phyloP scores from a whole-genome alignment of 306 rosid species.

The Sindora glabra region DNA sequence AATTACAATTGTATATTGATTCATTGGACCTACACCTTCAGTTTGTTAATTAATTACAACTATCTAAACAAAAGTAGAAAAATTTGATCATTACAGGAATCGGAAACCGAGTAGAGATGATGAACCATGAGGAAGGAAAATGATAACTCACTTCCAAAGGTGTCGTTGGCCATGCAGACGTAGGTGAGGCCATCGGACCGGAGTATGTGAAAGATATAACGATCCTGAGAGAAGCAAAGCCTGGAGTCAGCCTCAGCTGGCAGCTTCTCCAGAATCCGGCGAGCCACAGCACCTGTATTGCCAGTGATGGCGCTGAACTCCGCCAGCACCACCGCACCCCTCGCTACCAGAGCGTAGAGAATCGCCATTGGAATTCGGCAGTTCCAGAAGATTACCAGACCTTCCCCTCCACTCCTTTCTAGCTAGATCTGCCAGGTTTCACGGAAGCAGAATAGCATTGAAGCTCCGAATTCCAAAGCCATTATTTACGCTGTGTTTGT shows the following conservation, averaged over 20 bases:
- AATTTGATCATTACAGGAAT: neutral
- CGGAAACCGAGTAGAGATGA: neutral
- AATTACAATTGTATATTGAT: too few relatives aligned
- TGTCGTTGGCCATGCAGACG: constrained; percentile 94
- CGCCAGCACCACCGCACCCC: constrained; percentile 82
- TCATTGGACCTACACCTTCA: too few relatives aligned
- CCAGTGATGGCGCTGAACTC: constrained; percentile 98
- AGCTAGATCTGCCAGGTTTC: constrained; percentile 30
- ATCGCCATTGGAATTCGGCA: constrained; percentile 60
- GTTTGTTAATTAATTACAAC: too few relatives aligned
- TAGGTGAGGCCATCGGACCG: constrained; percentile 69
- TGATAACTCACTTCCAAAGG: constrained; percentile 76
- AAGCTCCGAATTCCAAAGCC: neutral
- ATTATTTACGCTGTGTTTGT: neutral
- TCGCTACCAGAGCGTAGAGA: constrained; percentile 84
- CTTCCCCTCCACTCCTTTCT: neutral
- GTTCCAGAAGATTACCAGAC: neutral
- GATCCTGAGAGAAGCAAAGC: constrained; percentile 94
- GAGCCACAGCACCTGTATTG: constrained; percentile 85
- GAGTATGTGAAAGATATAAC: constrained; percentile 87
- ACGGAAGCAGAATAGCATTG: constrained; percentile 1
- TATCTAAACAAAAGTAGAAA: too few relatives aligned
- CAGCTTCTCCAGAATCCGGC: constrained; percentile 88
- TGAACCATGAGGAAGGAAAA: neutral
- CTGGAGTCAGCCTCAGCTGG: constrained; percentile 83